Percentiles rank a stretch among this genome's conserved stretches.
These are phyloP conservation scores for Tuber umbilicatum DNA, from an alignment of 495 filamentous ascomycete species.

Conservation along the genomic window DNA sequence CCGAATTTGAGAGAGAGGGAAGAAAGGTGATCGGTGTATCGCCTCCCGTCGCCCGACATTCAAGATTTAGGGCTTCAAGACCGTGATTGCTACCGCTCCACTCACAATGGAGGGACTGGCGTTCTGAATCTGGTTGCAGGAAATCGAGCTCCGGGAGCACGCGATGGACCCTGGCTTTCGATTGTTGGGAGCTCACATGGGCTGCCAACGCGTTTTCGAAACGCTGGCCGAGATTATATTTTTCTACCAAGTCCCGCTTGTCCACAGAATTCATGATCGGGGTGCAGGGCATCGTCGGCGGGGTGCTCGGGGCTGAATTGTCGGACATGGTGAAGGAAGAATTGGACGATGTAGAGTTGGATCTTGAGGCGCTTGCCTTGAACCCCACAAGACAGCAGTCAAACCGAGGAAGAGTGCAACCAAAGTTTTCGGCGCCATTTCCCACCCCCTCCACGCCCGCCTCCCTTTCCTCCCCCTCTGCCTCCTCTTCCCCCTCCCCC, in stretches of 20 bases:
- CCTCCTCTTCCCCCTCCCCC: conserved; percentile 9
- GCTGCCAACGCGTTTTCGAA: not conserved
- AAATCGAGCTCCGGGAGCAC: not conserved
- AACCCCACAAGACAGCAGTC: not conserved
- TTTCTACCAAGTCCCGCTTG: not conserved
- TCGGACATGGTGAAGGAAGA: conserved; percentile 6
- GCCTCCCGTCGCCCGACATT: not conserved
- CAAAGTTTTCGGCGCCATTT: not conserved
- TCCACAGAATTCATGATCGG: not conserved
- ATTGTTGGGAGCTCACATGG: conserved; percentile 1
- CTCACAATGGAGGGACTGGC: not conserved
- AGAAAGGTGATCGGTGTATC: not conserved
- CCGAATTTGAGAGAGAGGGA: not conserved
- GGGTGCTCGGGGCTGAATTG: not conserved
- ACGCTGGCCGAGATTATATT: not conserved
- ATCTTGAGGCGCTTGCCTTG: not conserved
- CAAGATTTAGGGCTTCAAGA: not conserved
- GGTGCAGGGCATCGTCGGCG: not conserved
- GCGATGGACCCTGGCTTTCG: not conserved
- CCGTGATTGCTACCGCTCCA: not conserved
- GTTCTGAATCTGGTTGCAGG: not conserved
- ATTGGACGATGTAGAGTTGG: not conserved
- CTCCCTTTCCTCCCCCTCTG: conserved; percentile 12
- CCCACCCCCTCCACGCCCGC: not conserved
- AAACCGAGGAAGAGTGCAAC: not conserved